Evolutionary conservation across 805 yeast species (phyloP), one percentile per base, ranked within the genome.

Genomic region (Metschnikowia lunata): DNA sequence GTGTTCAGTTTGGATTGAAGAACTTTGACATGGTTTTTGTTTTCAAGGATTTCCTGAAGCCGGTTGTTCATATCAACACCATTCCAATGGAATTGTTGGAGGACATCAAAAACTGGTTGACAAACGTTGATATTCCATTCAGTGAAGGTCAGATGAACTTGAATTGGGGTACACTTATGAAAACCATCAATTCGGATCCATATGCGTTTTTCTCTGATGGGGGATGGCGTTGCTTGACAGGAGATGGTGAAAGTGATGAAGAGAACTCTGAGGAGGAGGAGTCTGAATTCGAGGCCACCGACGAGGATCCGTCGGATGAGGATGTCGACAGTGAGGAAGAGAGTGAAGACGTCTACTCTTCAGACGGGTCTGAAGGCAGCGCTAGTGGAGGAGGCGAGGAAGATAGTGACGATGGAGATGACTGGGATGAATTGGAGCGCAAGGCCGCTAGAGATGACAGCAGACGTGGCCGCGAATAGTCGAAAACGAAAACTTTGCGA

Each of bases 1-100:
- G 99, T 74, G 96, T 93, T 34, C 96, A 89, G 66, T 93, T 93
- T 64, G 99, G 99, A 2, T 77, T 93, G 60, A 89, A 89, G 71
- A 93, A 93, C 68, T 93, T 93, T 57, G 99, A 93, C 72, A 67
- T 93, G 64, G 99, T 93, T n/a, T 89, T 93, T 65, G 90, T 93
- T 2, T 91, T 85, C 69, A 91, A 90, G 64, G 98, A 93, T 65
- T 90, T 89, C 64, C 72, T 75, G 49, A 81, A 77, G 58, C 88
- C 97, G 1, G 97, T 88, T 9, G 87, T 87, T 15, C 97, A 91
- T 63, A 81, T 93, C 51, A 91, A 91, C 64, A 89, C 98, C 4
- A 88, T 93, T 47, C 97, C 98, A 31, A 88, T 89, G 79, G 95
- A 86, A 58, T 76, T 85, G 42, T 70, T 93, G 45, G 99, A 93